Evolutionary conservation across 306 rosid species (phyloP).

Genomic region (Lathyrus aphaca): DNA sequence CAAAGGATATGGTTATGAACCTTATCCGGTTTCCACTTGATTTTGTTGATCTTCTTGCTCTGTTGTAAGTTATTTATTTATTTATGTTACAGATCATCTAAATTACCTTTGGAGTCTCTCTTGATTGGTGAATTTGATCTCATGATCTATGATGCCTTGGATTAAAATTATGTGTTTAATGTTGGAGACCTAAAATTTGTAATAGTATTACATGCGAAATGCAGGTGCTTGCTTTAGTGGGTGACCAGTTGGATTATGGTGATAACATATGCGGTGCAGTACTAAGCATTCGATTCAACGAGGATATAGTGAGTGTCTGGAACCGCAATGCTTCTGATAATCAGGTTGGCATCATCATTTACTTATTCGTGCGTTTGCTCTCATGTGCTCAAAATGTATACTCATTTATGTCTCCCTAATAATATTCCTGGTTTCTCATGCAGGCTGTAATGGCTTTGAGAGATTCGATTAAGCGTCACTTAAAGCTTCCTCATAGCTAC

Average conservation of each 20-base stretch:
- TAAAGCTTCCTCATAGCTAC: conserved; percentile 90
- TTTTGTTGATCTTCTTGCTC: conserved; percentile 17
- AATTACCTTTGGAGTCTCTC: conserved; percentile 25
- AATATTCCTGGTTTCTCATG: conserved; percentile 26
- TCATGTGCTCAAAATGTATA: background rate
- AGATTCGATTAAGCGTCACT: conserved; percentile 84
- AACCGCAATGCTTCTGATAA: conserved; percentile 88
- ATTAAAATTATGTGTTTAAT: background rate
- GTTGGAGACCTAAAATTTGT: conserved; percentile 11
- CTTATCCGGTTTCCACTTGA: background rate
- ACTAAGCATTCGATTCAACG: conserved; percentile 90
- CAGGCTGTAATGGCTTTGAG: conserved; percentile 92
- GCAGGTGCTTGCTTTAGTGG: conserved; percentile 91
- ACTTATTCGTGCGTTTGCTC: background rate
- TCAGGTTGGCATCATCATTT: conserved; percentile 57
- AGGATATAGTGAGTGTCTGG: conserved; percentile 93
- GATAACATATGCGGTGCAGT: conserved; percentile 91
- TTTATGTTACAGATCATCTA: background rate
- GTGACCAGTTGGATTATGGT: conserved; percentile 89
- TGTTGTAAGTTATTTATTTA: conserved; percentile 7
- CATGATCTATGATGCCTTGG: background rate
- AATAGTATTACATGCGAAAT: conserved; percentile 29
- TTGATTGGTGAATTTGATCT: conserved; percentile 15
- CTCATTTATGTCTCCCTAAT: background rate
- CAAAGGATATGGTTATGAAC: background rate